Evolutionary conservation across 2,329 filamentous ascomycete species (phyloP), one percentile per base, ranked within the genome.

Genomic region (Pestalotiopsis sp.): DNA sequence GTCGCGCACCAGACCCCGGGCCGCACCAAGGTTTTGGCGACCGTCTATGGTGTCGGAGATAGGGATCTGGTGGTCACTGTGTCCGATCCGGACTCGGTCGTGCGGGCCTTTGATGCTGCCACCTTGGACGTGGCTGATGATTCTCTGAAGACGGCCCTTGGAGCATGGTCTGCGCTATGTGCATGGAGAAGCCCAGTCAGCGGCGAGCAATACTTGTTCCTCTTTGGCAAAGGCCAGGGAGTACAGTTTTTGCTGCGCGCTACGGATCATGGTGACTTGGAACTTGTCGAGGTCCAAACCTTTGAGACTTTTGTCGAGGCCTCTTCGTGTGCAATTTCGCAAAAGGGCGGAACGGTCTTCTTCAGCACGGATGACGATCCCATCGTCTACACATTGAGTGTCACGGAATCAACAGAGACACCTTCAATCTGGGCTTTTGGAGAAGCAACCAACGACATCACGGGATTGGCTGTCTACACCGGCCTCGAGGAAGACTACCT

Each of bases 121-220:
- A 25, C 62, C 6, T 36, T 62, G 31, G 59, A 38, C n/a, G 25
- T 62, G 3, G 59, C 38, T 1, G 36, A 41, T 17, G 75, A 75
- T 2, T 73, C 71, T 2, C 69, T 80, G 4, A 72, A 77, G 61
- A 76, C 80, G 68, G 68, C 80, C 20, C 74, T 84, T 14, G 84
- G 84, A 0, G 84, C 85, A 70, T 85, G 84, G 82, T 84, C 83
- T 14, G 80, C 83, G 1, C 71, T 85, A 4, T 86, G 84, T 72
- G 74, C 78, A 11, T 85, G 82, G 83, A 81, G 77, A 70, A 83
- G 80, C 66, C 73, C 72, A 20, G 69, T 20, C 49, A 81, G 78
- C 20, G 80, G 79, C 2, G 81, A 83, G 57, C 76, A 81, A 41
- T 85, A 85, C 68, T 65, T 85, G 4, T 85, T 80, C 69, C 72